Evolutionary conservation across 306 rosid genomes (phyloP), one percentile per base, ranked within the genome.

Genomic region (Lathyrus sativus): DNA sequence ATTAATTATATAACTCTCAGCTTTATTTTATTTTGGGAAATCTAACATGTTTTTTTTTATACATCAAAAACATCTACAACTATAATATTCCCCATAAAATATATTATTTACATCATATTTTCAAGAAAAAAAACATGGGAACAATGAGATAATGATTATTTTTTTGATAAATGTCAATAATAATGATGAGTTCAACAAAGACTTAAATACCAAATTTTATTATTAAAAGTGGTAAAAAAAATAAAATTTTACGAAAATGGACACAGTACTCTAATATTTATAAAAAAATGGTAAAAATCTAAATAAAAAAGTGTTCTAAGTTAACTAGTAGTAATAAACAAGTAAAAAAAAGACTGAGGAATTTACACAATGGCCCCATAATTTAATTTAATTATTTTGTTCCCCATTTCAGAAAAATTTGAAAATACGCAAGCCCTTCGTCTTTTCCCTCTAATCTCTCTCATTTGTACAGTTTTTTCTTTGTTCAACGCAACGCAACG

Each of bases 371-470:
- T 19, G 4, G 17, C 61, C 82, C 80, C 31, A 0, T 4, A 74
- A 54, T 1, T 62, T 49, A 58, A 45, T 3, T 14, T 12, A 19
- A 60, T 57, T 62, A 61, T 22, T 28, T 4, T 29, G 29, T 10
- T 43, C 53, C 12, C n/a, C 39, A 19, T 29, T 12, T 54, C 45
- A 15, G 31, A 14, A 48, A 58, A 70, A 76, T 87, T 89, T 83
- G 83, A 84, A 88, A 85, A 83, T 43, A 31, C 11, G 11, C 69
- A 4, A 62, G 79, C 85, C 78, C 85, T 82, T 85, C 80, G 76
- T 85, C 81, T 81, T 85, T 80, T 71, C 85, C 74, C 74, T 76
- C 74, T 69, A 68, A 43, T 6, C 46, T 68, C 44, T 37, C 10
- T 49, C 9, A 7, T 53, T 54, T 73, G 57, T 37, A 42, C 28